Base-by-base conservation (phyloP, 2,329 filamentous ascomycete genomes). In the Elsinoe arachidis region DNA sequence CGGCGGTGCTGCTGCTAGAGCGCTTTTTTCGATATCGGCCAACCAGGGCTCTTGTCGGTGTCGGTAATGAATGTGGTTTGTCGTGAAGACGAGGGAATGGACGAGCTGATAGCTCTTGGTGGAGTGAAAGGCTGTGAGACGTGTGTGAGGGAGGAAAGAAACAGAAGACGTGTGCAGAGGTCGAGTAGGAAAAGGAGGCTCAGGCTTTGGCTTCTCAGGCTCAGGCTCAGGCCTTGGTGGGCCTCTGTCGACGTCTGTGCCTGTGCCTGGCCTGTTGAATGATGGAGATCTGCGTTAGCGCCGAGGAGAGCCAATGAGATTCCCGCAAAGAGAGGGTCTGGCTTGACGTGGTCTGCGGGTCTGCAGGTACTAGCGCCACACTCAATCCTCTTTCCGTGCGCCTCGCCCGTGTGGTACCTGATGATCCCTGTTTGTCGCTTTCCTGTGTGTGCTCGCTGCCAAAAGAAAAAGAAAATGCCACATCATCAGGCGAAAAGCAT, bases 31-130 rank as follows among this genome's bases (percentile, higher is more conserved):
- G 53, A 23, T 43, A 37, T 43, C 21, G 37, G 53, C 53, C 53
- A 30, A 55, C 53, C 53, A 44, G 53, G 53, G 53, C 53, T 21
- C 30, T 37, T 38, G 10, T 34, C 35, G 53, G 15, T 33, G 15
- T 23, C 21, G 37, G 53, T 39, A 55, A 55, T 30, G 53, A 44
- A 35, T 54, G 51, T 54, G 41, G 51, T 38, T 38, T 54, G 51
- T 54, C 51, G 34, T 38, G 12, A 54, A 54, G 51, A 54, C 51
- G 51, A 55, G 53, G 30, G 53, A 55, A 44, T 55, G 53, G 53
- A 55, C 53, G 53, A 55, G 53, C 53, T 46, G 37, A 41, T 30
- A 55, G 53, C 53, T 55, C 53, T 44, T 11, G 53, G 33, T 23
- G 19, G 53, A 34, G 37, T 30, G 53, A 34, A 41, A 44, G 53